These are phyloP conservation scores for Colletotrichum plurivorum DNA, from an alignment of 2,329 filamentous ascomycete genomes.

Conservation along the genomic window DNA sequence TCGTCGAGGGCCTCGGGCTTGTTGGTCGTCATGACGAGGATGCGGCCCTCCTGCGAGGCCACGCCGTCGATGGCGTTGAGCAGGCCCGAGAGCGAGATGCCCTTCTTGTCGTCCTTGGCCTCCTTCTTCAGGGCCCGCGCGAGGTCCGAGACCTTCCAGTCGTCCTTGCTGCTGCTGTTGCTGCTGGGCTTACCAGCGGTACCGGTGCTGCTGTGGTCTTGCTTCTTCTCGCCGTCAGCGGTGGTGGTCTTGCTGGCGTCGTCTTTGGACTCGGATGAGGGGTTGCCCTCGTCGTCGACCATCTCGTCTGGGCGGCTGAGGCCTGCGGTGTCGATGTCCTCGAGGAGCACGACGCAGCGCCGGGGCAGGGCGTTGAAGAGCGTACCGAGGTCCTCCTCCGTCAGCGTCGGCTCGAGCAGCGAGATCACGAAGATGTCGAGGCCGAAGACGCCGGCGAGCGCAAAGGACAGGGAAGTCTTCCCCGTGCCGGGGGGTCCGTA, in stretches of 20 bases:
- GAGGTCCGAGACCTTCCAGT: constrained; percentile 57
- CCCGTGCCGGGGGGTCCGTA: constrained; percentile 82
- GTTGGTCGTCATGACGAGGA: constrained; percentile 89
- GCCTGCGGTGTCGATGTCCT: constrained; percentile 79
- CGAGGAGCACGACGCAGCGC: constrained; percentile 75
- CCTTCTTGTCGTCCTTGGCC: constrained; percentile 54
- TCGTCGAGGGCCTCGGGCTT: constrained; percentile 80
- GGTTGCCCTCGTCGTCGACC: constrained; percentile 42
- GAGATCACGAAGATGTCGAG: constrained; percentile 77
- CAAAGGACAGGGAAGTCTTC: constrained; percentile 78
- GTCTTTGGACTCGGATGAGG: constrained; percentile 7
- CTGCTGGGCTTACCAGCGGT: neutral
- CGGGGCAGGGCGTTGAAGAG: constrained; percentile 74
- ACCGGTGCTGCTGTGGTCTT: constrained; percentile 36
- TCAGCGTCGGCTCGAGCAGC: constrained; percentile 69
- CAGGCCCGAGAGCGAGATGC: constrained; percentile 83
- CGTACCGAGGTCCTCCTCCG: constrained; percentile 71
- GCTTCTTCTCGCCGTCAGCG: constrained; percentile 43
- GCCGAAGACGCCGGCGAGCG: constrained; percentile 75
- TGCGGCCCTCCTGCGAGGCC: constrained; percentile 82
- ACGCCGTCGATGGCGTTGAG: constrained; percentile 90
- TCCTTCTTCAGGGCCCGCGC: constrained; percentile 59
- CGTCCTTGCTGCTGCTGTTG: constrained; percentile 37
- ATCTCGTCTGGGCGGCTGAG: constrained; percentile 60
- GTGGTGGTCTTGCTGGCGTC: constrained; percentile 31